Conservation (phyloP, 116 monocot species). For the Thalassia testudinum region DNA sequence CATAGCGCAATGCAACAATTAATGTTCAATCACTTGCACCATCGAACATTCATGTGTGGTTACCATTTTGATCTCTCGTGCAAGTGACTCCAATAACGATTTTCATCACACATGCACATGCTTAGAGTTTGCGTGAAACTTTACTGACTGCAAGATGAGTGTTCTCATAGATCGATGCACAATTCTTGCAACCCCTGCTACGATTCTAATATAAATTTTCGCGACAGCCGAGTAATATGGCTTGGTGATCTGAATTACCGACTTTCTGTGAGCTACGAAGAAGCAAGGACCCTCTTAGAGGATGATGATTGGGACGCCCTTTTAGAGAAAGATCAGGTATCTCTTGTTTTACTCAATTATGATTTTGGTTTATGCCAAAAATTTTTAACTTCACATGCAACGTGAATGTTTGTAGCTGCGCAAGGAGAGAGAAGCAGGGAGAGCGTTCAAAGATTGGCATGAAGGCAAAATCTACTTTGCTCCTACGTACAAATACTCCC, state of each 20-base stretch:
- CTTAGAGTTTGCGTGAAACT: no score
- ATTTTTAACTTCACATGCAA: neutral
- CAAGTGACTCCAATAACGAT: no score
- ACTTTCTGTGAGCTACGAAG: constrained; percentile 55
- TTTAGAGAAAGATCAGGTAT: constrained; percentile 55
- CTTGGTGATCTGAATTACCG: constrained; percentile 94
- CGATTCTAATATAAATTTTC: no score
- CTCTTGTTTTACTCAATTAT: neutral
- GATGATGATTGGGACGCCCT: constrained; percentile 61
- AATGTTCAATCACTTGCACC: no score
- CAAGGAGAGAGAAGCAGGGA: constrained; percentile 74
- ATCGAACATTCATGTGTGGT: no score
- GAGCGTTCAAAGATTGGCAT: constrained; percentile 82
- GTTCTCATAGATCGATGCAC: no score
- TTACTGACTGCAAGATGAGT: no score
- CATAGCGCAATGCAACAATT: no score
- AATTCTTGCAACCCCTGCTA: no score
- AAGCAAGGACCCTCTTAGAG: constrained; percentile 41
- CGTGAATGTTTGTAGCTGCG: constrained; percentile 22
- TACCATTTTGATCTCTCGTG: no score
- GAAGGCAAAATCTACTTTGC: constrained; percentile 91
- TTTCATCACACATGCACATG: no score
- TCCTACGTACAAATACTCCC: constrained; percentile 87
- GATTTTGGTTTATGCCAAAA: neutral
- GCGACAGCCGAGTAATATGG: constrained; percentile 67